Base-by-base conservation (phyloP, 1,139 yeast species). In the Sugiyamaella castrensis region DNA sequence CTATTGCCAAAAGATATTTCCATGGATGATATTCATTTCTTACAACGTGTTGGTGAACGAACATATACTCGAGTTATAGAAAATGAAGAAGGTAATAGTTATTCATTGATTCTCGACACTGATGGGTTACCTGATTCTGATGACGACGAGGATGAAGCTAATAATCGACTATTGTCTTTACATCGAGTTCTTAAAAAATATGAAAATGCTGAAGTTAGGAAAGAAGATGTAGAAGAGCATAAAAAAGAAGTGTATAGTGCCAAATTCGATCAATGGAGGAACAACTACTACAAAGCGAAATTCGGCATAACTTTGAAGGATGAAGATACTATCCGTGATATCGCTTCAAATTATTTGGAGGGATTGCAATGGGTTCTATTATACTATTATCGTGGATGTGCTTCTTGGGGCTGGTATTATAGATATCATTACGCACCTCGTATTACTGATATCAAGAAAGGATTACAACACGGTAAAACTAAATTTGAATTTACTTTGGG, bases 321-420 rank as follows among this genome's bases (percentile, higher is more conserved):
- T 37, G 80, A 77, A 30, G 84, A 79, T 1, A 71, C 80, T 55
- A 71, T 91, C 60, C 68, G 68, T 16, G 68, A 62, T n/a, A 66
- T 88, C 60, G 79, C 95, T n/a, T 82, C 82, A 58, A 91, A 88
- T 66, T 91, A 89, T 64, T 74, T 91, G 41, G 96, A 91, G 69
- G 98, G 98, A 59, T 75, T 91, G 56, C 98, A 91, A 69, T 91
- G 98, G 98, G 97, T 91, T 12, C 74, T 91, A 67, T 84, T 79
- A 63, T 91, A 91, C 69, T 91, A 91, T 67, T 91, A 88, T 64
- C 79, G 79, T 59, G 98, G 97, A 24, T 84, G 87, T 63, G 87
- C 87, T 41, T 88, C 97, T 1, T 91, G 98, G 98, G 84, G 87
- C 50, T 91, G 97, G 97, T 91, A 80, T 65, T 91, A 79, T 66